Evolutionary conservation across 1,284 basidiomycete genomes (phyloP).

Genomic region (Dichomitus squalens): DNA sequence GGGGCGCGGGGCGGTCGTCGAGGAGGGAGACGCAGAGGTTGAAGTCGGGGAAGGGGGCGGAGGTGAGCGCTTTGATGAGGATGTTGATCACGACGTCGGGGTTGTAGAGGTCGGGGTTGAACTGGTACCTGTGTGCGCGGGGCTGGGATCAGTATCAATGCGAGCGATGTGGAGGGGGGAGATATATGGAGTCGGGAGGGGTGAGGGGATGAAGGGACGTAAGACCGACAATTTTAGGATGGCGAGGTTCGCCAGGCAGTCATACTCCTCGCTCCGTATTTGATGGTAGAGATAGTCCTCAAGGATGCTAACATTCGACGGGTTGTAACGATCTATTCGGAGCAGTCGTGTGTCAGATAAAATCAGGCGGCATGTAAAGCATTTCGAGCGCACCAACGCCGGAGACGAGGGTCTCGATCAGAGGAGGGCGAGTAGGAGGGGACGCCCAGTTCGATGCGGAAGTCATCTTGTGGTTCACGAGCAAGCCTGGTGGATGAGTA

Average conservation of each 20-base stretch:
- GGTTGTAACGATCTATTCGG: slow-evolving; percentile 88
- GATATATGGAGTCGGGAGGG: neutral
- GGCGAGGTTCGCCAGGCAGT: slow-evolving; percentile 90
- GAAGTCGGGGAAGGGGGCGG: slow-evolving; percentile 88
- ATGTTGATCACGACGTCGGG: slow-evolving; percentile 93
- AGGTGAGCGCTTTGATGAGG: slow-evolving; percentile 88
- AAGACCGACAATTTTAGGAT: slow-evolving; percentile 77
- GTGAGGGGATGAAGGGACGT: neutral
- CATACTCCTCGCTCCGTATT: slow-evolving; percentile 88
- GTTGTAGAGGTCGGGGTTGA: slow-evolving; percentile 93
- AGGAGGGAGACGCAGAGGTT: slow-evolving; percentile 90
- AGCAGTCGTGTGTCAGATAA: neutral
- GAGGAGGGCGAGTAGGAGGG: slow-evolving; percentile 77
- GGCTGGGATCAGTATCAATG: too few species aligned
- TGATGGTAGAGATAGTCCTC: slow-evolving; percentile 96
- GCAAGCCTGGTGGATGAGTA: neutral
- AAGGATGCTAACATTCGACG: slow-evolving; percentile 88
- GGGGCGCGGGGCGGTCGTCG: slow-evolving; percentile 63
- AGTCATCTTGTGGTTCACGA: slow-evolving; percentile 11
- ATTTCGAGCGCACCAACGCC: slow-evolving; percentile 74
- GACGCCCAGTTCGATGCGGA: slow-evolving; percentile 65
- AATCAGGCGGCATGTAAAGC: neutral
- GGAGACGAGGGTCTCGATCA: slow-evolving; percentile 89
- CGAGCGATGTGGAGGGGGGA: neutral
- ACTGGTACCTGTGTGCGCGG: slow-evolving; percentile 71